A percentile compares a stretch with the other conserved stretches of the same genome.
phyloP scores from a whole-genome alignment of 2,329 filamentous ascomycete genomes.

The Hymenoscyphus scutula region DNA sequence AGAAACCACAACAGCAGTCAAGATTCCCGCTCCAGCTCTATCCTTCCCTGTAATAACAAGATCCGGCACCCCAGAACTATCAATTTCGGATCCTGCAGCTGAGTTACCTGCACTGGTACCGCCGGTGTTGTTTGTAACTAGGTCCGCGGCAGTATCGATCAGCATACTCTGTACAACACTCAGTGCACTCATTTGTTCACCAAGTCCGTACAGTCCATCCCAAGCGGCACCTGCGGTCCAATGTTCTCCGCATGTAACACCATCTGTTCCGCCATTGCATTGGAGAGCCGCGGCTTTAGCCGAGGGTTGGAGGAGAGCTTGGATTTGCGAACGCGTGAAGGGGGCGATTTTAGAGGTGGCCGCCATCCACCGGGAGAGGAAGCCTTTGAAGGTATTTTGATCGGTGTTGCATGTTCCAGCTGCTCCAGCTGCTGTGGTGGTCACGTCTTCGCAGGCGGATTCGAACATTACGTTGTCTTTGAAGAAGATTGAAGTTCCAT shows the following conservation, averaged over 20 bases:
- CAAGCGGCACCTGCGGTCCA: conserved; percentile 55
- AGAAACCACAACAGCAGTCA: conserved; percentile 54
- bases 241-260: conserved; percentile 57
- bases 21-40: conserved; percentile 63
- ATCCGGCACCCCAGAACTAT: conserved; percentile 1
- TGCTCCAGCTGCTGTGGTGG: not conserved
- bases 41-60: conserved; percentile 49
- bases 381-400: conserved; percentile 62
- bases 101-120: conserved; percentile 51
- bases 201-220: conserved; percentile 60
- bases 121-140: conserved; percentile 50
- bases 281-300: conserved; percentile 52
- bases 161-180: conserved; percentile 62
- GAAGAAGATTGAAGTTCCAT: conserved; percentile 54
- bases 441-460: conserved; percentile 54
- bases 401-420: conserved; percentile 59
- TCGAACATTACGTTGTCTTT: conserved; percentile 60
- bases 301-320: conserved; percentile 52
- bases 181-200: conserved; percentile 68
- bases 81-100: conserved; percentile 22
- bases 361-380: conserved; percentile 60
- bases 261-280: conserved; percentile 49
- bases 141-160: conserved; percentile 43
- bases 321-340: conserved; percentile 52
- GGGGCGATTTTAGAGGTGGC: conserved; percentile 63